Conservation (phyloP, 306 rosid genomes). For the Malus sieversii region DNA sequence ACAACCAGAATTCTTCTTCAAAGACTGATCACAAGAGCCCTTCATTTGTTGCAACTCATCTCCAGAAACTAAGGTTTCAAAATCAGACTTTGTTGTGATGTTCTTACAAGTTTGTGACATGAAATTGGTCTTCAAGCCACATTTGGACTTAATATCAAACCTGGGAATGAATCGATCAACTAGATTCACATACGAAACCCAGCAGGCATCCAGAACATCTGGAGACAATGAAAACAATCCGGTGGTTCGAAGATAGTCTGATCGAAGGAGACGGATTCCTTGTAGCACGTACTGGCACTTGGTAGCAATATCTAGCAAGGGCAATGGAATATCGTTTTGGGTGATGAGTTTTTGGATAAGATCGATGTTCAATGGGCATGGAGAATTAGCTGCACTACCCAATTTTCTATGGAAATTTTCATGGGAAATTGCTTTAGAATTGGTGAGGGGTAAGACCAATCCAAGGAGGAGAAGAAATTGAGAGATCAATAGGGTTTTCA, state of each 20-base stretch:
- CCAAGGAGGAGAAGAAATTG: neutral
- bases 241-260: slow-evolving; percentile 10
- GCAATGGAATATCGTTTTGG: neutral
- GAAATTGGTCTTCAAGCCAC: slow-evolving; percentile 13
- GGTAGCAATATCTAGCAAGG: neutral
- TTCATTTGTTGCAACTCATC: slow-evolving; percentile 1
- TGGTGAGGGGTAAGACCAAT: neutral
- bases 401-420: neutral
- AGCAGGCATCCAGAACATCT: slow-evolving; percentile 1
- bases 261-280: slow-evolving; percentile 15
- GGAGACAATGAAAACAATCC: slow-evolving; percentile 7
- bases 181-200: slow-evolving; percentile 7
- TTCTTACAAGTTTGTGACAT: slow-evolving; percentile 12
- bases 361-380: slow-evolving; percentile 9
- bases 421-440: neutral
- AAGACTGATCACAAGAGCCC: slow-evolving; percentile 11
- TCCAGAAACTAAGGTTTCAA: slow-evolving; percentile 6
- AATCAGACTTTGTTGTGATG: slow-evolving; percentile 1
- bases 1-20: slow-evolving; percentile 2
- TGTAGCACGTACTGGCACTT: slow-evolving; percentile 8
- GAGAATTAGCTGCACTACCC: neutral
- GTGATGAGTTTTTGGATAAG: neutral
- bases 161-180: neutral
- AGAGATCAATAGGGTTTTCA: neutral
- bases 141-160: neutral